Evolutionary conservation across 179 eudicot species (phyloP).

Genomic region (Beta corolliflora): DNA sequence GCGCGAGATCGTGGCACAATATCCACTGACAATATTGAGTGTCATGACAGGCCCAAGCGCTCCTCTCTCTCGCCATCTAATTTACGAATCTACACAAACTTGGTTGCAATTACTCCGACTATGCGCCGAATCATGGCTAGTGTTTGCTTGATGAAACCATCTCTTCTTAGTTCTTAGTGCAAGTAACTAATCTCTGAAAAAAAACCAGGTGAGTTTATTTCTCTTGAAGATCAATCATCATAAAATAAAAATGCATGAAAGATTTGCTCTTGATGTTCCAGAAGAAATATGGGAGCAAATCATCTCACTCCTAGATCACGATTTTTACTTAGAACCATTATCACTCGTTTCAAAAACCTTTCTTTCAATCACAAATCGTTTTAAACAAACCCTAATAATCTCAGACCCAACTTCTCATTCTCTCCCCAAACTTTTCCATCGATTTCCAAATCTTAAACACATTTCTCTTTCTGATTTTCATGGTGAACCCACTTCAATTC

Average conservation of each 20-base stretch:
- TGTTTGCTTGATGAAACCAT: too few relatives aligned
- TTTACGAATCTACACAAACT: too few relatives aligned
- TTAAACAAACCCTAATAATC: constrained; percentile 40
- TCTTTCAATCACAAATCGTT: constrained; percentile 48
- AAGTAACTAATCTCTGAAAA: too few relatives aligned
- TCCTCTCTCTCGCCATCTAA: too few relatives aligned
- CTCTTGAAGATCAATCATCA: too few relatives aligned
- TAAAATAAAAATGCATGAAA: constrained; percentile 29
- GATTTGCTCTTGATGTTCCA: constrained; percentile 38
- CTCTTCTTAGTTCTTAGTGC: too few relatives aligned
- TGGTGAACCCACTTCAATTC: constrained; percentile 30
- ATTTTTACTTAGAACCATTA: constrained; percentile 43
- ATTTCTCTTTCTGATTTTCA: constrained; percentile 33
- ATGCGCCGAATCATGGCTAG: too few relatives aligned
- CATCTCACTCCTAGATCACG: constrained; percentile 38
- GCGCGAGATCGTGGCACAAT: too few relatives aligned
- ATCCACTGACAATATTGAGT: too few relatives aligned
- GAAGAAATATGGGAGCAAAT: constrained; percentile 68
- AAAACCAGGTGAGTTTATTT: too few relatives aligned
- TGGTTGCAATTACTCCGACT: too few relatives aligned
- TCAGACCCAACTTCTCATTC: constrained; percentile 40
- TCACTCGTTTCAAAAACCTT: constrained; percentile 52
- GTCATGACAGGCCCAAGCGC: too few relatives aligned
- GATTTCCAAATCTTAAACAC: constrained; percentile 51
- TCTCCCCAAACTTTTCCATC: constrained; percentile 40